These are phyloP conservation scores for Chamaecrista fasciculata DNA, from an alignment of 306 rosid species.

Conservation along the genomic window DNA sequence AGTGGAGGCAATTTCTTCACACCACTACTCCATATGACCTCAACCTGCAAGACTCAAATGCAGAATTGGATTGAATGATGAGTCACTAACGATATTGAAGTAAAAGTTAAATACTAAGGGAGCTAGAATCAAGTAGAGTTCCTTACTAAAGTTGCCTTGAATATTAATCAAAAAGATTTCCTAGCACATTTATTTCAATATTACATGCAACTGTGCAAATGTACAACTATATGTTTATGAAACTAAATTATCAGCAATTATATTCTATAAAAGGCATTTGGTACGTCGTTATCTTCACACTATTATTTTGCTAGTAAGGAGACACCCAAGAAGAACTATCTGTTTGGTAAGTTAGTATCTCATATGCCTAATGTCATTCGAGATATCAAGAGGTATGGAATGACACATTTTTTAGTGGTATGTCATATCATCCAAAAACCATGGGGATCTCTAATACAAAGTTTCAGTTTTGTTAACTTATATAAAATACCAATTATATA, in stretches of 20 bases:
- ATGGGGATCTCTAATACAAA: neutral
- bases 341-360: neutral
- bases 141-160: neutral
- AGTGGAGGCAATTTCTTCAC: conserved; percentile 51
- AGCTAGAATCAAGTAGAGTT: conserved; percentile 9
- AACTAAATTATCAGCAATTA: neutral
- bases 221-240: neutral
- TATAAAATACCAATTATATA: neutral
- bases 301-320: neutral
- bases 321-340: neutral
- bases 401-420: neutral
- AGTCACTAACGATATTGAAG: conserved; percentile 8
- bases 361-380: neutral
- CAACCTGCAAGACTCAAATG: conserved; percentile 48
- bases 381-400: neutral
- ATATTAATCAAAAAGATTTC: conserved; percentile 13
- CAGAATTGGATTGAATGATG: conserved; percentile 20
- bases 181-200: conserved; percentile 7
- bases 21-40: conserved; percentile 82
- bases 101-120: neutral
- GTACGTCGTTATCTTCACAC: neutral
- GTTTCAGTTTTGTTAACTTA: neutral
- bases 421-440: neutral
- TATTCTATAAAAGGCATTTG: neutral
- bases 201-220: conserved; percentile 9